Base-by-base conservation (phyloP, 768 basidiomycete genomes). In the Amanita polypyramis region DNA sequence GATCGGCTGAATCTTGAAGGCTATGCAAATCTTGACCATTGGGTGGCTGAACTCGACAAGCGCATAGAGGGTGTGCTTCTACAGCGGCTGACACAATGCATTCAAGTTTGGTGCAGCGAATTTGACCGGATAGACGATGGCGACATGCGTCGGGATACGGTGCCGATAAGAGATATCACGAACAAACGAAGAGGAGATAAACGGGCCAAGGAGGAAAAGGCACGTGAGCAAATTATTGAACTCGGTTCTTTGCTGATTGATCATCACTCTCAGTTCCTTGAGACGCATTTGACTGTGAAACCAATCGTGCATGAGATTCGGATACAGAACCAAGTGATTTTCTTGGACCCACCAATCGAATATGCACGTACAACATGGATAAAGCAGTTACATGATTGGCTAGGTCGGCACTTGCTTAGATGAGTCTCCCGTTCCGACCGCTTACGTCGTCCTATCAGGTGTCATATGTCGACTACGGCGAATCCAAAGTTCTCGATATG, bases 261-360 rank as follows among this genome's bases (percentile, higher is more conserved):
- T 36, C 44, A 39, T 9, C 17, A 4, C 4, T 3, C 47, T 37
- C 54, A 90, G 87, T 75, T 77, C 60, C 56, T 82, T 57, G 88
- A 91, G 57, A 77, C 77, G 11, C 75, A 76, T 51, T 80, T 94
- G 75, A 72, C 74, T 1, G 63, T 97, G 54, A 83, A 87, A 55
- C 88, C 92, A 0, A 84, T 96, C 49, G 74, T 95, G 5, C 94
- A 98, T 63, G 95, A 98, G 62, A 88, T 98, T 53, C 79, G 94
- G 65, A 97, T 98, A 75, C 88, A 94, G 60, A 96, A 99, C 61
- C 96, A 99, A 62, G 91, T 97, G 54, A 97, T 99, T 64, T 98
- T 96, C 70, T 73, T 98, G 44, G 95, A 98, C 62, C 96, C 96
- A 21, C 96, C 96, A 51, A 90, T 97, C 68, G 95, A 98, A 63